These are phyloP conservation scores for Marasmius sp. DNA, from an alignment of 1,284 basidiomycete genomes.

Conservation along the genomic window DNA sequence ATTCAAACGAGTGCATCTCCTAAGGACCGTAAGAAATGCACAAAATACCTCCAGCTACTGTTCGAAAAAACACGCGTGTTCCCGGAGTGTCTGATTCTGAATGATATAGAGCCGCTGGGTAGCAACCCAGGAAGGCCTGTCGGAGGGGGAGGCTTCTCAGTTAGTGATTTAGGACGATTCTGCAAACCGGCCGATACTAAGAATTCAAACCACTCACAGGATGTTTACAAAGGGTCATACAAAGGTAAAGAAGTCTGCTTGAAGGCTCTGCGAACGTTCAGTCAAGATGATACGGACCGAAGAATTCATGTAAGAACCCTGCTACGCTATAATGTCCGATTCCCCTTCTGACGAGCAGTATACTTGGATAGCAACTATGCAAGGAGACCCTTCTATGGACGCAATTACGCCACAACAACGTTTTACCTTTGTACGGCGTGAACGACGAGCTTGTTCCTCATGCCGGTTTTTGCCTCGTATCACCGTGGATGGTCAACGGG, in stretches of 20 bases:
- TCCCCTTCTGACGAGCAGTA: background rate
- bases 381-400: background rate
- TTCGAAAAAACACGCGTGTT: background rate
- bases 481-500: background rate
- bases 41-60: background rate
- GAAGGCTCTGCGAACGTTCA: background rate
- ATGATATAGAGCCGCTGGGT: background rate
- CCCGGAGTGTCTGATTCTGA: background rate
- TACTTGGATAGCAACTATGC: background rate
- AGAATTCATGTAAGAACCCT: background rate
- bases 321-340: background rate
- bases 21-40: background rate
- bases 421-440: background rate
- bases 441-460: background rate
- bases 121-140: background rate
- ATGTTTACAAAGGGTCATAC: background rate
- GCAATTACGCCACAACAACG: background rate
- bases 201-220: background rate
- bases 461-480: background rate
- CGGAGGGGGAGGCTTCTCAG: background rate
- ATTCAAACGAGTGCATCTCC: background rate
- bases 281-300: background rate
- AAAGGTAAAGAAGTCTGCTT: background rate
- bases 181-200: background rate
- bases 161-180: background rate